Evolutionary conservation across 768 basidiomycete genomes (phyloP), one percentile per base, ranked within the genome.

Genomic region (Sutorius australiensis): DNA sequence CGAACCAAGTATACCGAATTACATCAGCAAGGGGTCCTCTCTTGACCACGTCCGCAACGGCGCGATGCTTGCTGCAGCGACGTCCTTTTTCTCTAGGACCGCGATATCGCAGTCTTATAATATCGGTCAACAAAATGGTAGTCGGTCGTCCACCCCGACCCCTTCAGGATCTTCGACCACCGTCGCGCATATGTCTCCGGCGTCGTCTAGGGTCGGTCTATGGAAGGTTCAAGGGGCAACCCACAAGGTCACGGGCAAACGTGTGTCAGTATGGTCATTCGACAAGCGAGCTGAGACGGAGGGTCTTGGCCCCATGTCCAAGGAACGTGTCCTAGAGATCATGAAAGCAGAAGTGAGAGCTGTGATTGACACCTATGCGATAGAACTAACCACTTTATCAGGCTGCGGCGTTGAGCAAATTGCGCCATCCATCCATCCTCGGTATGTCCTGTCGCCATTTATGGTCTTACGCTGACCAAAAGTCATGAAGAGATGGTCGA

Each of bases 381-480:
- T 10, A 17, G 19, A 28, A 36, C 57, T 66, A 13, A 66, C 36
- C 34, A 38, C 48, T 49, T n/a, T 11, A 3, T 14, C 55, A 95
- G 95, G 91, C 89, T 5, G 81, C 87, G 54, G 87, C 93, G 3
- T 74, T 98, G 17, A 83, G 90, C 27, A 81, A 86, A 58, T 73
- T 98, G 40, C 80, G 97, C 31, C 95, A 98, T 73, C 97, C 97
- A 5, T 95, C 89, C 55, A 84, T 99, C 46, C 78, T 99, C 53
- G 91, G 90, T 91, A 63, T 51, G 73, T 56, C 27, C 30, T 59
- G 56, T 43, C 36, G 14, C 12, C 28, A 33, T 16, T n/a, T 13
- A 7, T 37, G n/a, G 2, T 40, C 28, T 17, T 42, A 51, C 4
- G 24, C 52, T 53, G 27, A 50, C 56, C 17, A 11, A 17, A 34